Conservation (phyloP, 2,329 filamentous ascomycete genomes). For the Alternaria panax region DNA sequence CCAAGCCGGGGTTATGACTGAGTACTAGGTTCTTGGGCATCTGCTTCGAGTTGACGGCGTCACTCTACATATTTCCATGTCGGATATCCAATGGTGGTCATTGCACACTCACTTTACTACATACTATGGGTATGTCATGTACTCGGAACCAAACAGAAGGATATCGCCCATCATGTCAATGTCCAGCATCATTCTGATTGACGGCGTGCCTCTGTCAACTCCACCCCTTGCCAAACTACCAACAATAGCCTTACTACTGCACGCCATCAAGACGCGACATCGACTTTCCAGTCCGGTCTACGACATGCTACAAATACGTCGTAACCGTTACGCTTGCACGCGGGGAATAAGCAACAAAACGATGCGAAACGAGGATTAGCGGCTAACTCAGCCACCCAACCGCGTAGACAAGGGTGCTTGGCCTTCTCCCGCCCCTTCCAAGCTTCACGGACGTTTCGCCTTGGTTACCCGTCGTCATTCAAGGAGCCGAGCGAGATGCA, state of each 20-base stretch:
- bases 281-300: background rate
- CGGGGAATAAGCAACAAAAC: background rate
- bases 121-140: background rate
- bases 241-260: background rate
- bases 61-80: background rate
- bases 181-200: background rate
- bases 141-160: background rate
- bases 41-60: background rate
- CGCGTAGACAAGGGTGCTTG: constrained; percentile 17
- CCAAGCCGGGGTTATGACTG: background rate
- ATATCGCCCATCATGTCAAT: background rate
- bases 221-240: background rate
- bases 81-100: background rate
- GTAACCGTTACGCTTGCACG: background rate
- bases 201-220: background rate
- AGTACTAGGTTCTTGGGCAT: background rate
- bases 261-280: background rate
- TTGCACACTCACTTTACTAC: background rate
- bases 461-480: constrained; percentile 10
- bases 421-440: constrained; percentile 17
- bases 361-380: constrained; percentile 6
- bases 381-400: constrained; percentile 15
- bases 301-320: background rate
- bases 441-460: constrained; percentile 16
- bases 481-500: constrained; percentile 5